Evolutionary conservation across 2,329 filamentous ascomycete species (phyloP).

Genomic region (Talaromyces amestolkiae): DNA sequence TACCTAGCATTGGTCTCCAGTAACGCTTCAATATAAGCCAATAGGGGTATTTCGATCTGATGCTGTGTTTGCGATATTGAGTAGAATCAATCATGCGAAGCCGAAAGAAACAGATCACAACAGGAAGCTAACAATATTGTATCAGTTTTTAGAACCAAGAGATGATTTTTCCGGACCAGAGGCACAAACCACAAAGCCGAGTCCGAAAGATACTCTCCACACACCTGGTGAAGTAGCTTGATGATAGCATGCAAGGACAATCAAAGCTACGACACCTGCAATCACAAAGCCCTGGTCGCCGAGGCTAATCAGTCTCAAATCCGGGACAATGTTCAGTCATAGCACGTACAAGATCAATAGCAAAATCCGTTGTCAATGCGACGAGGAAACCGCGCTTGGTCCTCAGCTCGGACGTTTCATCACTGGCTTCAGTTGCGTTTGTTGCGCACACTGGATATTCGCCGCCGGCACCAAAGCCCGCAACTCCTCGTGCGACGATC

Average conservation of each 20-base stretch:
- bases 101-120: slow-evolving; percentile 15
- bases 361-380: slow-evolving; percentile 54
- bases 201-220: slow-evolving; percentile 52
- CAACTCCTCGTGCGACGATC: slow-evolving; percentile 45
- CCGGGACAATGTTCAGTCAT: not conserved
- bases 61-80: slow-evolving; percentile 37
- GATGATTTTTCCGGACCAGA: slow-evolving; percentile 28
- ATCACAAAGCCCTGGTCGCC: slow-evolving; percentile 47
- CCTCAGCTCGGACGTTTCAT: slow-evolving; percentile 47
- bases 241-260: slow-evolving; percentile 52
- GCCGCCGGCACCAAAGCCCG: slow-evolving; percentile 44
- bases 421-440: slow-evolving; percentile 50
- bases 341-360: slow-evolving; percentile 40
- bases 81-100: slow-evolving; percentile 18
- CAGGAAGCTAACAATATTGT: slow-evolving; percentile 44
- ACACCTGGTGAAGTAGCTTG: slow-evolving; percentile 45
- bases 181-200: slow-evolving; percentile 51
- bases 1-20: slow-evolving; percentile 50
- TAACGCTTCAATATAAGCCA: slow-evolving; percentile 50
- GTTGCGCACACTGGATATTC: slow-evolving; percentile 57
- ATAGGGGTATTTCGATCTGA: slow-evolving; percentile 41
- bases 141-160: slow-evolving; percentile 30
- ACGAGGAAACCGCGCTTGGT: slow-evolving; percentile 56
- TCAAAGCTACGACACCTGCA: slow-evolving; percentile 50
- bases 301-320: not conserved